A percentile compares a stretch with the other conserved stretches of the same genome.
Conservation (phyloP, 2,329 filamentous ascomycete genomes). For the Stromatinia cepivora region DNA sequence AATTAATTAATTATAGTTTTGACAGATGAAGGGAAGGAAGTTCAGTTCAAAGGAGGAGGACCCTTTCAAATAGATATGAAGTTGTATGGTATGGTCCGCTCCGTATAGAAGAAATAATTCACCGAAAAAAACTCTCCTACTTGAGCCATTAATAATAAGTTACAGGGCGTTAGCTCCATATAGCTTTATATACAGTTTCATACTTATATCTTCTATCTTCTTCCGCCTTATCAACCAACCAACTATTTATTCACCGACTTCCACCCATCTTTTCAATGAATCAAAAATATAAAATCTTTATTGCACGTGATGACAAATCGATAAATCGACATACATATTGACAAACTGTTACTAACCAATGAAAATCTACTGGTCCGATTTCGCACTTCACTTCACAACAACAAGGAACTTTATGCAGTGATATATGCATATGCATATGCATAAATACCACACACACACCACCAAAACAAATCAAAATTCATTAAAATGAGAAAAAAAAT, state of each 20-base stretch:
- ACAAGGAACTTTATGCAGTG: background rate
- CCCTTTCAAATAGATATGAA: too few species aligned
- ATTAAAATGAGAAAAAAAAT: background rate
- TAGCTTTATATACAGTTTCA: background rate
- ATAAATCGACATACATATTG: background rate
- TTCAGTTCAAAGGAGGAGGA: too few species aligned
- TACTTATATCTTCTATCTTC: too few species aligned
- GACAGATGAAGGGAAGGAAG: too few species aligned
- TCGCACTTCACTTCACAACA: background rate
- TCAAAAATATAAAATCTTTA: too few species aligned
- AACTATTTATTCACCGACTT: background rate
- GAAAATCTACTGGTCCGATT: constrained; percentile 10
- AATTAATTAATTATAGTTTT: too few species aligned
- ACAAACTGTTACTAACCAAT: background rate
- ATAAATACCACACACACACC: constrained; percentile 8
- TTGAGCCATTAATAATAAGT: too few species aligned
- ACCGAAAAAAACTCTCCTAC: too few species aligned
- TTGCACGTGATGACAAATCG: background rate
- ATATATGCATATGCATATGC: background rate
- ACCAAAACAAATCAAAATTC: background rate
- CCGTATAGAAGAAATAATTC: too few species aligned
- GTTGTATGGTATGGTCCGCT: too few species aligned
- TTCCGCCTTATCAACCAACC: background rate
- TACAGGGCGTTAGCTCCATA: background rate
- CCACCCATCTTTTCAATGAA: background rate